Base-by-base conservation (phyloP, 148 eudicot genomes). In the Tetragonia tetragonoides region DNA sequence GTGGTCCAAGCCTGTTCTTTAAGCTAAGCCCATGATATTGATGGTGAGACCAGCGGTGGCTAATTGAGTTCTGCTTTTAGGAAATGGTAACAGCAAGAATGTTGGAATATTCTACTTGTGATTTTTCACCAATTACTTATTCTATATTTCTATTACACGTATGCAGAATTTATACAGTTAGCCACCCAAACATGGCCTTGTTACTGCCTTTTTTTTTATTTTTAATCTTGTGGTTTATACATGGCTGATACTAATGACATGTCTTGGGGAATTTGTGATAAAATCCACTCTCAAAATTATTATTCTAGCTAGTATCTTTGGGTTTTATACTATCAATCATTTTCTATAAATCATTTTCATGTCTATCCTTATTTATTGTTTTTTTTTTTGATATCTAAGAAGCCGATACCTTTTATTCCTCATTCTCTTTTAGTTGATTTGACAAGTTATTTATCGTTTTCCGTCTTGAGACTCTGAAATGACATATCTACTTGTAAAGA, bases 1-100 rank as follows among this genome's bases (percentile, higher is more conserved):
- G 72, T 77, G 79, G 74, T 77, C 67, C 79, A 77, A 77, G 79
- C 73, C 73, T 67, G 39, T 67, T 77, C 65, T 77, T 77, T 77
- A 67, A 56, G 73, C 79, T 77, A 77, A 67, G 64, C 54, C 66
- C 66, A 68, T 68, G 64, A 68, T 23, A 18, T 10, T 68, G 79
- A 77, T 53, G 72, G 70, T 64, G 46, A 75, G 69, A 75, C 69
- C 68, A 62, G 39, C 15, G 57, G 69, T 10, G 15, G 68, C 54
- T 75, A 75, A 23, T 66, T 41, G 67, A 21, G 7, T 41, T 61
- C 12, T 24, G 54, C 62, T 75, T 75, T 75, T 10, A 28, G 37
- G 28, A 75, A 40, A 66, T 77, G 79, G 63, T 51, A 39, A 44
- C 72, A 66, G 79, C 77, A 28, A 47, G 59, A 62, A 61, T 75